phyloP scores from a whole-genome alignment of 1,139 yeast genomes.

The Magnusiomyces starmeri region DNA sequence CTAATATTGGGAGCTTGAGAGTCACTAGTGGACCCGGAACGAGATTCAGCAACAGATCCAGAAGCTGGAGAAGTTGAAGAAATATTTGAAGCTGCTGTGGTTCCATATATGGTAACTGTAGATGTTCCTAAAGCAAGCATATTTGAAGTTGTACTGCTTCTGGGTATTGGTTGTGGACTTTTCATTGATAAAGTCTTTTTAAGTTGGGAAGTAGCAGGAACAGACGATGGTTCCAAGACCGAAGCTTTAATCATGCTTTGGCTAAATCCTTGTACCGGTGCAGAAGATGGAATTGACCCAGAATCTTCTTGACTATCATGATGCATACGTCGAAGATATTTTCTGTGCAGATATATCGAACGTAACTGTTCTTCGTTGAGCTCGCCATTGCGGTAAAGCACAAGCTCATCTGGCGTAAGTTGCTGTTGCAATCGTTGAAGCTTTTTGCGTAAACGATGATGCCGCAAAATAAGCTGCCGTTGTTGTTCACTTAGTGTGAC shows the following conservation, averaged over 20 bases:
- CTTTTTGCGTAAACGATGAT: neutral
- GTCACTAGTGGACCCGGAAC: neutral
- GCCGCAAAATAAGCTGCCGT: neutral
- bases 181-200: neutral
- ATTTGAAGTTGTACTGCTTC: neutral
- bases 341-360: neutral
- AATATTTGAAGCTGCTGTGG: neutral
- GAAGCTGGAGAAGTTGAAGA: neutral
- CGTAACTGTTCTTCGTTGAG: neutral
- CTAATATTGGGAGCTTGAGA: neutral
- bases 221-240: neutral
- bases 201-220: neutral
- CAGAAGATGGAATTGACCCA: neutral
- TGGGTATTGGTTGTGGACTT: neutral
- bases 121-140: neutral
- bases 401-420: neutral
- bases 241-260: neutral
- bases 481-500: neutral
- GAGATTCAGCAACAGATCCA: neutral
- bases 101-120: neutral
- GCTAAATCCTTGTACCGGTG: neutral
- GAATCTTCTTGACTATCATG: neutral
- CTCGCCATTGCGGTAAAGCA: neutral
- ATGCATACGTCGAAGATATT: neutral
- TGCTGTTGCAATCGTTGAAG: constrained; percentile 5